These are phyloP conservation scores for Cystobasidium slooffiae DNA, from an alignment of 1,284 basidiomycete genomes.

Conservation along the genomic window DNA sequence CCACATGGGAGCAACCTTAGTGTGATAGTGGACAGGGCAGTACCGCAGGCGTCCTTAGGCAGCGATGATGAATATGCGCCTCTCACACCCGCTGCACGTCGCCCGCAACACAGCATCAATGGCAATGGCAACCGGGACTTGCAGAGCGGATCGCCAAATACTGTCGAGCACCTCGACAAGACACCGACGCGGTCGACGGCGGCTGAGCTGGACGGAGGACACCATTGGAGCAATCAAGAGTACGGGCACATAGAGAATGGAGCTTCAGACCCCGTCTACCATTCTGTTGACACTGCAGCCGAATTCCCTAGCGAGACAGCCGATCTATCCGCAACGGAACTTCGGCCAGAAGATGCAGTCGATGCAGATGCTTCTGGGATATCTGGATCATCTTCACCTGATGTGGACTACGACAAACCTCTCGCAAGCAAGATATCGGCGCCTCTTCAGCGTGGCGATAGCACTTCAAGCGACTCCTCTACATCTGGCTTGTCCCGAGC, in stretches of 20 bases:
- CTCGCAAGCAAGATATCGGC: constrained; percentile 7
- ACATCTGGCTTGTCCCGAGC: constrained; percentile 38
- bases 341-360: constrained; percentile 31
- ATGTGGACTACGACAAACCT: constrained; percentile 39
- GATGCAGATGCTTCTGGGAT: constrained; percentile 23
- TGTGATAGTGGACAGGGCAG: constrained; percentile 7
- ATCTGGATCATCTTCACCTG: constrained; percentile 35
- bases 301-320: constrained; percentile 1
- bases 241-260: background rate
- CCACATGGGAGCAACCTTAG: constrained; percentile 19
- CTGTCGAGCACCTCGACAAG: background rate
- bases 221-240: background rate
- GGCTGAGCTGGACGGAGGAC: constrained; percentile 8
- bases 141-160: constrained; percentile 9
- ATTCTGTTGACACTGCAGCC: background rate
- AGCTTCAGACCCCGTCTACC: background rate
- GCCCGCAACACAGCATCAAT: background rate
- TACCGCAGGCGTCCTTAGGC: background rate
- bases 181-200: constrained; percentile 23
- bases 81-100: constrained; percentile 9
- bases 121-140: background rate
- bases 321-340: constrained; percentile 19
- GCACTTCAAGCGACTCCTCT: constrained; percentile 41
- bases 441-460: constrained; percentile 41
- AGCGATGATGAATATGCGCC: constrained; percentile 6